Conservation (phyloP, 2,329 filamentous ascomycete genomes). For the Trichoderma atrobrunneum region DNA sequence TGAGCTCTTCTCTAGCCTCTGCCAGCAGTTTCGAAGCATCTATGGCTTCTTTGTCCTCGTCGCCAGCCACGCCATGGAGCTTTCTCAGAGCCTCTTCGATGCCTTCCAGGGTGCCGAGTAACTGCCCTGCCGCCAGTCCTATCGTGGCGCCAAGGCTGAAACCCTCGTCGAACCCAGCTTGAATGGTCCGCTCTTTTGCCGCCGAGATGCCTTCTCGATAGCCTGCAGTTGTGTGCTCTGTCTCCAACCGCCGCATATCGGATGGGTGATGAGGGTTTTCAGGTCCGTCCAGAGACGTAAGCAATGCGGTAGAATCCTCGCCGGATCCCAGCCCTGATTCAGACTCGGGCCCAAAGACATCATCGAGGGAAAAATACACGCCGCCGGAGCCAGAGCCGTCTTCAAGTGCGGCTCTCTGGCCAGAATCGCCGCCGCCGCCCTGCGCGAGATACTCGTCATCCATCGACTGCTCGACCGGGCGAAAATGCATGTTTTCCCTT, state of each 20-base stretch:
- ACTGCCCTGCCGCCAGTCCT: conserved; percentile 68
- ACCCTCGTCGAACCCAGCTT: conserved; percentile 88
- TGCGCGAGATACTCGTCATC: conserved; percentile 30
- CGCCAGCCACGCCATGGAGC: conserved; percentile 14
- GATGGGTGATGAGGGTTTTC: conserved; percentile 41
- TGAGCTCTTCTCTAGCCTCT: conserved; percentile 58
- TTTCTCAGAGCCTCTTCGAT: conserved; percentile 50
- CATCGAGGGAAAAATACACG: conserved; percentile 33
- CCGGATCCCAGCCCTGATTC: conserved; percentile 19
- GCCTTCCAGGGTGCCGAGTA: conserved; percentile 76
- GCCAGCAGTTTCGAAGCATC: conserved; percentile 37
- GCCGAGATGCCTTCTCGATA: conserved; percentile 83
- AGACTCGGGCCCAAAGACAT: conserved; percentile 36
- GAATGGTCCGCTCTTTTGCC: conserved; percentile 74
- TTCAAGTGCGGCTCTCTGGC: neutral
- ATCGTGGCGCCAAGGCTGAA: conserved; percentile 80
- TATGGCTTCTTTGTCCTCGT: conserved; percentile 24
- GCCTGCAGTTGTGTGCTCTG: conserved; percentile 77
- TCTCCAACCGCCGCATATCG: conserved; percentile 71
- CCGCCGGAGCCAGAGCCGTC: conserved; percentile 16
- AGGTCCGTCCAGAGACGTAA: neutral
- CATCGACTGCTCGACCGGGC: conserved; percentile 30
- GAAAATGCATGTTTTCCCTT: conserved; percentile 33
- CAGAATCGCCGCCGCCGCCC: conserved; percentile 19
- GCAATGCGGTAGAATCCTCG: neutral